A percentile compares a stretch with the other conserved stretches of the same genome.
These are phyloP conservation scores for Chlorella sp. DNA, from an alignment of 139 green algal species.

Conservation along the genomic window DNA sequence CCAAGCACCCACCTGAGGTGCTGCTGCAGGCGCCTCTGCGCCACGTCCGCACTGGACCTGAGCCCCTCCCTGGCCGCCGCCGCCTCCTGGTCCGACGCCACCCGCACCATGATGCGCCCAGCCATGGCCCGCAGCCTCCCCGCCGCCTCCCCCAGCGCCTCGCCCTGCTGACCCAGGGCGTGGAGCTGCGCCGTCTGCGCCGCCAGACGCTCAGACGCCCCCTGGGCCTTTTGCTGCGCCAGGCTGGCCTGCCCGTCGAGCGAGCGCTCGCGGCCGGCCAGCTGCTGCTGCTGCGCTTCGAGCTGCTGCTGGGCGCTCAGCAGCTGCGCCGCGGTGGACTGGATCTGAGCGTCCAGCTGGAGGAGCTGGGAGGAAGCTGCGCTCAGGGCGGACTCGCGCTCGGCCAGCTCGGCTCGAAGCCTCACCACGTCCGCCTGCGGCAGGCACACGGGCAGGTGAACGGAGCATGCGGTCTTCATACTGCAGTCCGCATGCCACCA, in stretches of 20 bases:
- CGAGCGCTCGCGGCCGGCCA: background rate
- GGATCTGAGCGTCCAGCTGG: background rate
- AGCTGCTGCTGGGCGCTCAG: background rate
- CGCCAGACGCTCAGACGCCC: background rate
- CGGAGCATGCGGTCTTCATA: background rate
- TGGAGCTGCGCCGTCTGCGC: conserved; percentile 1
- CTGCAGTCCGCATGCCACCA: background rate
- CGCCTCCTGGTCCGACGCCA: background rate
- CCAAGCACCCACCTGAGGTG: background rate
- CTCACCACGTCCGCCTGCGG: background rate
- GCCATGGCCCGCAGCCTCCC: background rate
- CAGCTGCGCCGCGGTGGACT: background rate
- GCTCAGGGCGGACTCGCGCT: background rate
- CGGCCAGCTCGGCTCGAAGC: conserved; percentile 1
- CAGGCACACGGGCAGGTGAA: background rate
- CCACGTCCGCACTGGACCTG: background rate
- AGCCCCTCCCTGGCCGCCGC: background rate
- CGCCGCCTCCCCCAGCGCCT: background rate
- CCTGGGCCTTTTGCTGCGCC: background rate
- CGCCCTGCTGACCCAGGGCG: background rate
- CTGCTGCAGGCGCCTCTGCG: background rate
- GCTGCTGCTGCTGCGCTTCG: background rate
- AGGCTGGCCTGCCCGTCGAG: background rate
- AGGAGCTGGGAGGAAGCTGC: background rate
- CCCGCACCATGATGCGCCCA: background rate